Percentiles rank a stretch among this genome's conserved stretches.
phyloP scores from a whole-genome alignment of 441 rosid species.

The Croton setiger region DNA sequence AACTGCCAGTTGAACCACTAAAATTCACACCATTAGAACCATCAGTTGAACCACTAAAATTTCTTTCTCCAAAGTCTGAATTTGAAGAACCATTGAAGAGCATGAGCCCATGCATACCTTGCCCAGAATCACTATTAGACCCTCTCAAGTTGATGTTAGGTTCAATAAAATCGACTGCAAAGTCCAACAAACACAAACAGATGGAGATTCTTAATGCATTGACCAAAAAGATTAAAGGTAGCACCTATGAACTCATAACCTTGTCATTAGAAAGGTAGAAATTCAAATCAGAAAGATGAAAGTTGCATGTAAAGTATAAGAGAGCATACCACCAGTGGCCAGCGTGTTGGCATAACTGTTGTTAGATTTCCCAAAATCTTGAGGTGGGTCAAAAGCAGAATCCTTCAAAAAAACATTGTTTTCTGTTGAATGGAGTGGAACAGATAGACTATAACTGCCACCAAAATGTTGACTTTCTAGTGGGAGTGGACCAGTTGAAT shows the following conservation, averaged over 20 bases:
- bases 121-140: constrained; percentile 40
- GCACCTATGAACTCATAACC: constrained; percentile 3
- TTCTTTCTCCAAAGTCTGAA: constrained; percentile 38
- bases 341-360: constrained; percentile 28
- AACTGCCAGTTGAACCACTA: constrained; percentile 38
- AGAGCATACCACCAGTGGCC: constrained; percentile 30
- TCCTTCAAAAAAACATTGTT: constrained; percentile 33
- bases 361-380: constrained; percentile 32
- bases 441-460: constrained; percentile 32
- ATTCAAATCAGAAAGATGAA: constrained; percentile 13
- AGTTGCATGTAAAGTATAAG: constrained; percentile 35
- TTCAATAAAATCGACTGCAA: constrained; percentile 40
- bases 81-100: constrained; percentile 29
- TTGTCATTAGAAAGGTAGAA: constrained; percentile 3
- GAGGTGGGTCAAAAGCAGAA: constrained; percentile 26
- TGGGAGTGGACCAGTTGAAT: constrained; percentile 26
- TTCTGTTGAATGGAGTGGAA: constrained; percentile 32
- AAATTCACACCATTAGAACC: constrained; percentile 38
- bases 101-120: constrained; percentile 26
- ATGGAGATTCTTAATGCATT: constrained; percentile 17
- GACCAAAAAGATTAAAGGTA: constrained; percentile 13
- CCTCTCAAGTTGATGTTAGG: constrained; percentile 36
- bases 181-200: constrained; percentile 20
- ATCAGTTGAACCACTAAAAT: constrained; percentile 39
- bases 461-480: constrained; percentile 33